phyloP scores from a whole-genome alignment of 116 monocot genomes.

The Phalaenopsis hybrid region DNA sequence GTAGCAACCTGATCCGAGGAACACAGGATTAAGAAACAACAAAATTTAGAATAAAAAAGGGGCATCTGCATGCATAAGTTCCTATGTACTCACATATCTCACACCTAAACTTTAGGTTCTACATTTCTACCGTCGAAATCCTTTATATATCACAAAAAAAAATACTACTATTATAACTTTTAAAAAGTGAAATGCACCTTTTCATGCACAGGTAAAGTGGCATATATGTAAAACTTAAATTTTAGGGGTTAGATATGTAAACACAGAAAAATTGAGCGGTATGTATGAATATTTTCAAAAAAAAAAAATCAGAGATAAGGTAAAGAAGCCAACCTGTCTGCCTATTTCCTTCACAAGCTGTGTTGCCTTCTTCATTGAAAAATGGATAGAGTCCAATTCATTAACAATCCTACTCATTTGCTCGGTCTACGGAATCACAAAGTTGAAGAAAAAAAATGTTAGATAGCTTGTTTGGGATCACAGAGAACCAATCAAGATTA shows the following conservation, averaged over 20 bases:
- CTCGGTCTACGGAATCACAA: conserved; percentile 53
- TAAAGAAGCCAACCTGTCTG: conserved; percentile 46
- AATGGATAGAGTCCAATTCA: conserved; percentile 86
- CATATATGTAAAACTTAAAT: too few relatives aligned
- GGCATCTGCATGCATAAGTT: too few relatives aligned
- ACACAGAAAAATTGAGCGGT: too few relatives aligned
- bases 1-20: conserved; percentile 57
- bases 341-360: conserved; percentile 91
- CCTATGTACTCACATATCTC: too few relatives aligned
- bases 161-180: too few relatives aligned
- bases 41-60: conserved; percentile 1
- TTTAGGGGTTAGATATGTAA: too few relatives aligned
- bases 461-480: not conserved
- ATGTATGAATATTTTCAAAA: too few relatives aligned
- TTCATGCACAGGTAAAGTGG: too few relatives aligned
- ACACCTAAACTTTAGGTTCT: too few relatives aligned
- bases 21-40: not conserved
- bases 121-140: too few relatives aligned
- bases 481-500: not conserved
- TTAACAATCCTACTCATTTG: conserved; percentile 98
- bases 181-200: too few relatives aligned
- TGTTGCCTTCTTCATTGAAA: conserved; percentile 92
- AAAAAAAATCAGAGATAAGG: not conserved
- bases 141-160: too few relatives aligned
- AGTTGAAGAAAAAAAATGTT: not conserved